Base-by-base conservation (phyloP, 768 basidiomycete genomes). In the Psilocybe azurescens region DNA sequence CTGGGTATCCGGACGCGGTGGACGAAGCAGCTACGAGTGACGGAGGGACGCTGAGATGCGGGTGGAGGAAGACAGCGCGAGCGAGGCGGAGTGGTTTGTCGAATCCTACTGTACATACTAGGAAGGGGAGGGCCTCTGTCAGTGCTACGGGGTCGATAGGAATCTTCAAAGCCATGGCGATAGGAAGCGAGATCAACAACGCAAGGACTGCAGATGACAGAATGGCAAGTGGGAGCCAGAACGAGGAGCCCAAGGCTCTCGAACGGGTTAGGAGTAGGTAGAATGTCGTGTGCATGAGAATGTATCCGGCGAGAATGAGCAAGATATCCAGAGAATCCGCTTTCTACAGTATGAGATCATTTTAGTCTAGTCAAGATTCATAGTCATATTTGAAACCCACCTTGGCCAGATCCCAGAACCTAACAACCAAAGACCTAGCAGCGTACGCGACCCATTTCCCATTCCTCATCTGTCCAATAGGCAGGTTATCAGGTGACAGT, bases 71-170 rank as follows among this genome's bases (percentile, higher is more conserved):
- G 14, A 99, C 93, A 2, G 95, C 90, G 11, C 89, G 84, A 2
- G 95, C 96, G 28, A 99, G 88, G 6, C 93, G 86, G 50, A 97
- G 88, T 0, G 96, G 97, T 74, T 99, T 99, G 77, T 99, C 97
- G 74, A 99, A 99, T 6, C 97, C 97, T 62, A 99, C 89, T 1
- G 95, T 97, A 75, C 97, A 97, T 38, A 99, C 96, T 52, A 99
- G 81, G 88, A 99, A 99, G 0, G 97, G 97, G 0, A 99, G 85
- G 0, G 97, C 97, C 74, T 99, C 97, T 9, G 93, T 94, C 54
- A 99, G 83, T 9, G 90, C 89, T 56, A 99, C 90, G 1, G 95
- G 94, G 73, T 99, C 96, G 67, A 99, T 89, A 18, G 89, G 90
- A 61, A 99, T 94, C 67, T 84, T 82, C 60, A 98, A 81, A 11